Conservation (phyloP, 805 yeast species). For the Ogataea methanolica region DNA sequence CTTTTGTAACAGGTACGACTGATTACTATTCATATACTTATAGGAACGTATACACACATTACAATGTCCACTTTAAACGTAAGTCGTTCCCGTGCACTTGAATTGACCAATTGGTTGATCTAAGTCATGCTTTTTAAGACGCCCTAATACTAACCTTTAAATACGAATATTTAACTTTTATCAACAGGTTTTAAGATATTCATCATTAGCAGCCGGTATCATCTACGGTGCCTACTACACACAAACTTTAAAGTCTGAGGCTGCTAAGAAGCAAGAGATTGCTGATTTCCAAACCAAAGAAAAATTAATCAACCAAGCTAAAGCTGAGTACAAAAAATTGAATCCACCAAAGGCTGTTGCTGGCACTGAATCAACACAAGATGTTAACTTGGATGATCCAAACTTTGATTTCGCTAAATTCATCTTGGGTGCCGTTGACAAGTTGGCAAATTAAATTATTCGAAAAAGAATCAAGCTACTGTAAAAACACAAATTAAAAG, state of each 20-base stretch:
- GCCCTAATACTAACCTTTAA: conserved; percentile 1
- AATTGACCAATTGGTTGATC: not conserved
- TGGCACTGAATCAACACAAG: conserved; percentile 33
- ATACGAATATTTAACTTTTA: not conserved
- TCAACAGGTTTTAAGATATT: conserved; percentile 79
- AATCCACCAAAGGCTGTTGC: conserved; percentile 40
- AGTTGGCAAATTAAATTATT: conserved; percentile 30
- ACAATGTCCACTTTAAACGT: conserved; percentile 49
- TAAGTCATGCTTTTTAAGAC: no score
- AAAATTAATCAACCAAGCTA: conserved; percentile 82
- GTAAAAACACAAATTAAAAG: not conserved
- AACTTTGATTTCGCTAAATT: conserved; percentile 79
- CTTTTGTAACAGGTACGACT: not conserved
- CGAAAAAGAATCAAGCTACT: not conserved
- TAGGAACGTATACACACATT: conserved; percentile 1
- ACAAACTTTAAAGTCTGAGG: conserved; percentile 56
- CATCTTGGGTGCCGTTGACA: conserved; percentile 60
- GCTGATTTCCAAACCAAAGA: conserved; percentile 59
- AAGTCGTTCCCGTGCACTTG: conserved; percentile 15
- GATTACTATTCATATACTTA: not conserved
- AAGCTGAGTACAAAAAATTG: conserved; percentile 76
- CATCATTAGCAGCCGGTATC: conserved; percentile 84
- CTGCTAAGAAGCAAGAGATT: conserved; percentile 52
- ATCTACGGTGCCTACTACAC: conserved; percentile 87
- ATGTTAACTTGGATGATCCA: conserved; percentile 77